Conservation (phyloP, 345 rosid genomes). For the Rhodamnia argentea region DNA sequence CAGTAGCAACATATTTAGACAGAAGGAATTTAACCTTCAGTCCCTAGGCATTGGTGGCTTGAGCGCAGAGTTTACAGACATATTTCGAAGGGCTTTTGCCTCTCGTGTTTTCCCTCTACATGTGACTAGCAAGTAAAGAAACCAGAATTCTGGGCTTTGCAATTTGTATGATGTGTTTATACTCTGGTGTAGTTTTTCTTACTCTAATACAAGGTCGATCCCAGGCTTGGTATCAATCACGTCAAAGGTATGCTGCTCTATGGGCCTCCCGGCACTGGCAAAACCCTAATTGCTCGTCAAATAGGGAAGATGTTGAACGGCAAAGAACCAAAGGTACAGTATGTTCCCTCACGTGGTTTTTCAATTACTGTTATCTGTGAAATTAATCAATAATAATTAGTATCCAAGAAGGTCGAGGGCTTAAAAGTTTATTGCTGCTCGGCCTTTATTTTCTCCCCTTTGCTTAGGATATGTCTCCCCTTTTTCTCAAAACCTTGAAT, state of each 20-base stretch:
- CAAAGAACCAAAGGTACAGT: constrained; percentile 88
- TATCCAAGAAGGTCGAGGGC: too few relatives aligned
- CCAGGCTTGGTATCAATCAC: constrained; percentile 93
- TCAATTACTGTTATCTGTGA: background rate
- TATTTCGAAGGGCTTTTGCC: too few relatives aligned
- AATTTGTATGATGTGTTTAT: background rate
- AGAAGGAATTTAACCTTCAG: too few relatives aligned
- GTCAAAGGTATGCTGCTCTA: constrained; percentile 95
- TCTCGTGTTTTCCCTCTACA: constrained; percentile 96
- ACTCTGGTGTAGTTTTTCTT: background rate
- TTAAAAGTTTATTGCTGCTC: too few relatives aligned
- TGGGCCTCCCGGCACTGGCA: constrained; percentile 99
- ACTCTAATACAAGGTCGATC: constrained; percentile 1
- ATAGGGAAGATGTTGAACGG: constrained; percentile 99
- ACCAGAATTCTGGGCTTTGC: background rate
- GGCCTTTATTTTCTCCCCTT: too few relatives aligned
- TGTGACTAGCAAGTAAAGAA: constrained; percentile 74
- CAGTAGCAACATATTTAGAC: too few relatives aligned
- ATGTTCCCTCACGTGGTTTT: background rate
- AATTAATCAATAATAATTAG: too few relatives aligned
- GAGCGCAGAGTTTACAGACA: too few relatives aligned
- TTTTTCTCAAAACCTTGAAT: too few relatives aligned
- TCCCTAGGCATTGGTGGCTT: too few relatives aligned
- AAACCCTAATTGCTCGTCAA: constrained; percentile 98
- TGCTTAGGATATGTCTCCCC: background rate